These are phyloP conservation scores for Globisporangium paroecandrum DNA, from an alignment of 352 stramenopile species.

Conservation along the genomic window DNA sequence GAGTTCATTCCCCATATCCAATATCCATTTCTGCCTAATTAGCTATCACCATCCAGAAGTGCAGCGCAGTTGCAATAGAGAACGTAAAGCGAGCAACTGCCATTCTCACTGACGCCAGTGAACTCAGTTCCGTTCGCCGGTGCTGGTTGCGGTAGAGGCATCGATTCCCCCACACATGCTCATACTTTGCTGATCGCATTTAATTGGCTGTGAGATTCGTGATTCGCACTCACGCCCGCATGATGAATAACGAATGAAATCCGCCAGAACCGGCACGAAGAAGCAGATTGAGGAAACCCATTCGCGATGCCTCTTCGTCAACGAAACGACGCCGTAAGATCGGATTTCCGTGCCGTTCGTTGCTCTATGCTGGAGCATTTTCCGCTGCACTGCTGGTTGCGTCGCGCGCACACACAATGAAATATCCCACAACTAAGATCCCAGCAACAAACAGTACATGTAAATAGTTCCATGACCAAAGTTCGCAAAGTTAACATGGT, in stretches of 20 bases:
- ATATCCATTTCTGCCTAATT: too few relatives aligned
- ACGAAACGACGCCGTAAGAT: background rate
- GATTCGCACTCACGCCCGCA: background rate
- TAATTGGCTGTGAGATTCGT: background rate
- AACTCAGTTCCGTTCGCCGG: background rate
- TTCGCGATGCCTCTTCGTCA: background rate
- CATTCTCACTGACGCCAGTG: background rate
- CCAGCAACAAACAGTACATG: too few relatives aligned
- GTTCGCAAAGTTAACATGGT: too few relatives aligned
- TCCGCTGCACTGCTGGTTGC: background rate
- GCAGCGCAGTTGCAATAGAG: background rate
- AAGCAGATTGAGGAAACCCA: background rate
- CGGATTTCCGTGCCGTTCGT: background rate
- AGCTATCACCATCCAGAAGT: too few relatives aligned
- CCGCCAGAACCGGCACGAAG: background rate
- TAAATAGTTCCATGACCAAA: too few relatives aligned
- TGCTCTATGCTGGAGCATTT: background rate
- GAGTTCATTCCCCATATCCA: background rate
- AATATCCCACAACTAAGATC: background rate
- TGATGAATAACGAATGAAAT: background rate
- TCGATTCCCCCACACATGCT: background rate
- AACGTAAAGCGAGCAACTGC: background rate
- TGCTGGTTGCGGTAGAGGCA: background rate
- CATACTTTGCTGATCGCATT: background rate
- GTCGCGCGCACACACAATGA: background rate